Evolutionary conservation across 257 asterid genomes (phyloP), one percentile per base, ranked within the genome.

Genomic region (Rauvolfia tetraphylla): DNA sequence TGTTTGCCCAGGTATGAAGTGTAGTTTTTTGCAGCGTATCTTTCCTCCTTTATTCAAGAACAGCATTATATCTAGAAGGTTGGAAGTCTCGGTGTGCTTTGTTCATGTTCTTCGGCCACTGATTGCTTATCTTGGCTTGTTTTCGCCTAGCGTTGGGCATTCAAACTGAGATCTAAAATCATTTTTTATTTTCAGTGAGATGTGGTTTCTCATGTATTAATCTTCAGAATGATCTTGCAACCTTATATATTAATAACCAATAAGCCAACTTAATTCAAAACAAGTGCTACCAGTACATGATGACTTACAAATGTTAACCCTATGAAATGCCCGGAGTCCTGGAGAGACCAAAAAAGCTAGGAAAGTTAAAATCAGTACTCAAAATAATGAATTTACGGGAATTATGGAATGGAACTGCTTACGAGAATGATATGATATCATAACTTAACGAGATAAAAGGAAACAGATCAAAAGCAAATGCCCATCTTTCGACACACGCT

Each of bases 81-180:
- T 78, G 22, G 71, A 65, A 57, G 63, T 63, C 44, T 71, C 44
- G 22, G 54, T 49, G 58, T 71, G 29, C 33, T 61, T 76, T 76
- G 41, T 23, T 75, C 51, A 53, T 57, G 70, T 57, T 59, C 39
- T 71, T 39, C 61, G 78, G 54, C 59, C 72, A 54, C 72, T 69
- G 71, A 57, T 77, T 75, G 69, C 82, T 75, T 41, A 80, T 76
- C 81, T 58, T 82, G 83, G 71, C 71, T 58, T 75, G 78, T 79
- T 53, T 71, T 79, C 73, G 75, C 42, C 58, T 56, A 53, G 70
- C 68, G 74, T 81, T 72, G 51, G 67, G 71, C 58, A 78, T 72
- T 48, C 68, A 71, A 78, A 67, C 41, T 67, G 75, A 74, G 29
- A 74, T 66, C 66, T 41, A 15, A 73, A 68, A 11, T 9, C 57